phyloP scores from a whole-genome alignment of 169 alveolate genomes.

The Amoebophrya sp. region DNA sequence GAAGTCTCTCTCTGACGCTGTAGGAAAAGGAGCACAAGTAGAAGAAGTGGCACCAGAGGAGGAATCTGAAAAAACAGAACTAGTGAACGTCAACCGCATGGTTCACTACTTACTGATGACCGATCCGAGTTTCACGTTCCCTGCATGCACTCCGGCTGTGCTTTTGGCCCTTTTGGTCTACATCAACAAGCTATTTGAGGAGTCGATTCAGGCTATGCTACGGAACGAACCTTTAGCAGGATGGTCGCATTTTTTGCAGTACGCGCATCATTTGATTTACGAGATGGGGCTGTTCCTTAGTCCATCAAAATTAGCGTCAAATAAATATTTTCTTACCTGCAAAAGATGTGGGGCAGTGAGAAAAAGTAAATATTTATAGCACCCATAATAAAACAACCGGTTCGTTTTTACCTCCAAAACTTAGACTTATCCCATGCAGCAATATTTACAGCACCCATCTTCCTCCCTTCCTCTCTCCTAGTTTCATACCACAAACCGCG shows the following conservation, averaged over 20 bases:
- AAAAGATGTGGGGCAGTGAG: too few species aligned
- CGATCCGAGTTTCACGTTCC: background rate
- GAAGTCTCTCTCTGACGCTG: background rate
- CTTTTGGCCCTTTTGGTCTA: background rate
- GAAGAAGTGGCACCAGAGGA: background rate
- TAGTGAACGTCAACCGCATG: background rate
- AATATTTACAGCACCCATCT: too few species aligned
- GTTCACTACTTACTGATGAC: background rate
- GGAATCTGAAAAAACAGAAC: too few species aligned
- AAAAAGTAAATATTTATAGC: too few species aligned
- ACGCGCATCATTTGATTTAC: background rate
- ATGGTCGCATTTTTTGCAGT: background rate
- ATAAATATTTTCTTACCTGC: too few species aligned
- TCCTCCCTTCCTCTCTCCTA: too few species aligned
- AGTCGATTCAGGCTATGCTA: background rate
- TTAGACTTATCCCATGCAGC: too few species aligned
- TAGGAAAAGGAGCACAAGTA: background rate
- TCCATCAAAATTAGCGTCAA: too few species aligned
- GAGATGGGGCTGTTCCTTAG: too few species aligned
- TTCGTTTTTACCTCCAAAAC: too few species aligned
- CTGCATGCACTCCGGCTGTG: background rate
- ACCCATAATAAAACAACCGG: too few species aligned
- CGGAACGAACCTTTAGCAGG: background rate
- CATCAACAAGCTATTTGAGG: background rate
- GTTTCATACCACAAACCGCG: too few species aligned